Conservation (phyloP, 495 filamentous ascomycete species). For the Daldinia concentrica region DNA sequence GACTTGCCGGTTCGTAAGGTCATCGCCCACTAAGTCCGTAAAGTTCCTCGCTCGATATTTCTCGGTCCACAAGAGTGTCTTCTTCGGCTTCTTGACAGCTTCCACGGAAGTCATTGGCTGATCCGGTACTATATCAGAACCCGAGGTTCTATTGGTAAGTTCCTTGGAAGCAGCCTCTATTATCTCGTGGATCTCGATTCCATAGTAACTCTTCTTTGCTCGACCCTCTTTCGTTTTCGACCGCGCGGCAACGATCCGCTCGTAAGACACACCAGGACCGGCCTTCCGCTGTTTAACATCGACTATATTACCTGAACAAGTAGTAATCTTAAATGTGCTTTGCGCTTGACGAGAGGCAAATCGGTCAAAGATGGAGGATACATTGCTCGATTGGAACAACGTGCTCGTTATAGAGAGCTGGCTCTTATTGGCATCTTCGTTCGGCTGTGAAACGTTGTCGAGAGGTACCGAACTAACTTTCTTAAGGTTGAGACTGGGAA, state of each 20-base stretch:
- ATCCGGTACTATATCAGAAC: constrained; percentile 32
- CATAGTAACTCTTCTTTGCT: constrained; percentile 87
- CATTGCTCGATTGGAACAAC: constrained; percentile 21
- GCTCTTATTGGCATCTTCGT: not conserved
- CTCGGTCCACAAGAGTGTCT: constrained; percentile 78
- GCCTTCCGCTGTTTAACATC: constrained; percentile 63
- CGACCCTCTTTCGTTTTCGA: constrained; percentile 73
- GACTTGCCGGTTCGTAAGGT: constrained; percentile 90
- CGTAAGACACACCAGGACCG: constrained; percentile 64
- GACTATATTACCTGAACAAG: constrained; percentile 71
- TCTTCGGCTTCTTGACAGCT: constrained; percentile 55
- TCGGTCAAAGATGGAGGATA: constrained; percentile 46
- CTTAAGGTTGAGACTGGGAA: constrained; percentile 5
- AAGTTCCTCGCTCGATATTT: constrained; percentile 93
- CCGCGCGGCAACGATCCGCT: constrained; percentile 73
- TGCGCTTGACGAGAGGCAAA: constrained; percentile 48
- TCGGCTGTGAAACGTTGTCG: constrained; percentile 1
- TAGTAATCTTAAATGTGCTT: constrained; percentile 61
- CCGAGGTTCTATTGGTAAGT: constrained; percentile 41
- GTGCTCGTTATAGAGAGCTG: constrained; percentile 15
- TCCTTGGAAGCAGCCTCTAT: constrained; percentile 72
- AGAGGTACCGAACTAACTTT: not conserved
- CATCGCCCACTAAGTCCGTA: constrained; percentile 92
- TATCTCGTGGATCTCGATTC: constrained; percentile 85
- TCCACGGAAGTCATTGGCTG: constrained; percentile 46